These are phyloP conservation scores for Hypoxylon fragiforme DNA, from an alignment of 495 filamentous ascomycete species.

Conservation along the genomic window DNA sequence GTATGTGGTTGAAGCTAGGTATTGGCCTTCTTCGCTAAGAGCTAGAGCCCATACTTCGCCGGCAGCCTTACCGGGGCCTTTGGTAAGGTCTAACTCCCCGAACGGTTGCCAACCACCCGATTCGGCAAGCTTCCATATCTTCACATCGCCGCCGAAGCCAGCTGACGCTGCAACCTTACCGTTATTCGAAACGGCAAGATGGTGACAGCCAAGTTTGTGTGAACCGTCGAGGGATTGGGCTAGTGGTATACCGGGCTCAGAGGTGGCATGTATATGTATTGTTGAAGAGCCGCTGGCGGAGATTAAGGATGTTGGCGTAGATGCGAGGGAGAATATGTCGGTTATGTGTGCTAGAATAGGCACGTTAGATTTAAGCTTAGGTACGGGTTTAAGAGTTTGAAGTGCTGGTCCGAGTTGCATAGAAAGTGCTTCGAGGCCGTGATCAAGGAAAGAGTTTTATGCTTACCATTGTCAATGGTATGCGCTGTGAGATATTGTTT, in stretches of 20 bases:
- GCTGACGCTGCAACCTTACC: slow-evolving; percentile 75
- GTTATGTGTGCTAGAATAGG: slow-evolving; percentile 70
- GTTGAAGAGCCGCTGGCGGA: slow-evolving; percentile 81
- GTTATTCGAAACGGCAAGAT: slow-evolving; percentile 69
- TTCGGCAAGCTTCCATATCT: slow-evolving; percentile 68
- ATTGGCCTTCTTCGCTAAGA: slow-evolving; percentile 77
- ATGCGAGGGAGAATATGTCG: slow-evolving; percentile 87
- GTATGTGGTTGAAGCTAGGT: slow-evolving; percentile 77
- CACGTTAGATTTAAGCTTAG: slow-evolving; percentile 18
- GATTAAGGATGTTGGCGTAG: slow-evolving; percentile 74
- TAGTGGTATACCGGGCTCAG: slow-evolving; percentile 69
- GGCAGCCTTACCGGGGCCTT: slow-evolving; percentile 47
- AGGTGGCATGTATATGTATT: slow-evolving; percentile 75
- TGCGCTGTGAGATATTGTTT: slow-evolving; percentile 96
- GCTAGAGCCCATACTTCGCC: slow-evolving; percentile 85
- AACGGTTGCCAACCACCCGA: slow-evolving; percentile 55
- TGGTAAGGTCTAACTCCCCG: slow-evolving; percentile 38
- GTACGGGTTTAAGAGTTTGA: not conserved
- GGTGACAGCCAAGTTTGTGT: slow-evolving; percentile 88
- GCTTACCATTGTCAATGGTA: slow-evolving; percentile 80
- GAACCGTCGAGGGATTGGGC: slow-evolving; percentile 72
- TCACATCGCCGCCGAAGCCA: slow-evolving; percentile 85
- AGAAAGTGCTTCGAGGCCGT: too few relatives aligned
- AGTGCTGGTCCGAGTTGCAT: slow-evolving; percentile 1
- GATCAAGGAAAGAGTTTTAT: too few relatives aligned